Conservation (phyloP, 1,284 basidiomycete genomes). For the Paramarasmius palmivorus region DNA sequence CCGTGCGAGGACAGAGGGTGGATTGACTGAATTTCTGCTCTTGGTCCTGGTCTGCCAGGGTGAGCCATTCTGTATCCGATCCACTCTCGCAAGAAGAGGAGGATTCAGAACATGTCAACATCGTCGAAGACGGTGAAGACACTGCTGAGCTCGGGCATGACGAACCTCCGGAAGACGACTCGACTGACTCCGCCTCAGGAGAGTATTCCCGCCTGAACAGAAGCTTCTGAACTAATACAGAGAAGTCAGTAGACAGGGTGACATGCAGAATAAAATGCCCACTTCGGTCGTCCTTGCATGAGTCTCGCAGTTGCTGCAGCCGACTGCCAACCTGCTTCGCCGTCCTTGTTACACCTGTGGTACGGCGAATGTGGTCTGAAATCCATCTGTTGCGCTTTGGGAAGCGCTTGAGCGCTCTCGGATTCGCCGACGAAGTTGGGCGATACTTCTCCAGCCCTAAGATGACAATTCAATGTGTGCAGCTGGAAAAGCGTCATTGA, state of each 20-base stretch:
- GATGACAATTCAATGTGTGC: conserved; percentile 1
- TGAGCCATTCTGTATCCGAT: too few relatives aligned
- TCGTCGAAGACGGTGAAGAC: too few relatives aligned
- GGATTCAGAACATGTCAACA: too few relatives aligned
- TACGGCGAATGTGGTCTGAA: conserved; percentile 49
- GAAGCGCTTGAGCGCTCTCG: conserved; percentile 47
- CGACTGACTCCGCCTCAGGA: too few relatives aligned
- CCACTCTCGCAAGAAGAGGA: too few relatives aligned
- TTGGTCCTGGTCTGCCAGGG: too few relatives aligned
- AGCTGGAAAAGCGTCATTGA: not conserved
- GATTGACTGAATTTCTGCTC: too few relatives aligned
- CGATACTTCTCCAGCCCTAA: conserved; percentile 51
- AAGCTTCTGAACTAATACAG: not conserved
- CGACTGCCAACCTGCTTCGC: conserved; percentile 62
- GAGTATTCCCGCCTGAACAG: not conserved
- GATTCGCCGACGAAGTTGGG: conserved; percentile 43
- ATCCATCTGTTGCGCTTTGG: conserved; percentile 58
- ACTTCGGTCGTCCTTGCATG: conserved; percentile 51
- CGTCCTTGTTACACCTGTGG: conserved; percentile 48
- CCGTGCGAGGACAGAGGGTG: too few relatives aligned
- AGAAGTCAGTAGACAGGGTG: not conserved
- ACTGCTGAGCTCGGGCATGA: too few relatives aligned
- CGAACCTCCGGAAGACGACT: too few relatives aligned
- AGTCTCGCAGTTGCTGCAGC: conserved; percentile 58
- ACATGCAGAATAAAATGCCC: conserved; percentile 22